Base-by-base conservation (phyloP, 208 protist species). In the Leishmania braziliensis region DNA sequence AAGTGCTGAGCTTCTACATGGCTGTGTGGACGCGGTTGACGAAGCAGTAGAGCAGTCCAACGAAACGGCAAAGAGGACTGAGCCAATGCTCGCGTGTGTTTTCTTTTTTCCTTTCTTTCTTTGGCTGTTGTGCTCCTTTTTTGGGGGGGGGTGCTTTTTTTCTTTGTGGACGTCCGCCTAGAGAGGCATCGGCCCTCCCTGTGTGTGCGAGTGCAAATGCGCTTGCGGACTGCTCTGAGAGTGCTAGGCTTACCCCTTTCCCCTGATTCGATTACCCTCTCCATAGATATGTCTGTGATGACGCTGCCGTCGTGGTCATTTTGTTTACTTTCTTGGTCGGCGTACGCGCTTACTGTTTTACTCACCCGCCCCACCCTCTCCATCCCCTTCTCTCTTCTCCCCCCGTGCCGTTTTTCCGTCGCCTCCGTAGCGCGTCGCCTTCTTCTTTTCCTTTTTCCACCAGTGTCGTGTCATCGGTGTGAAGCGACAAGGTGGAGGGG, bases 1-100 rank as follows among this genome's bases (percentile, higher is more conserved):
- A 90, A 51, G 68, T 94, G 53, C 86, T 97, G 36, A 86, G 86
- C 54, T 97, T 97, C 81, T 97, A 97, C 84, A 87, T 96, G 87
- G 90, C 89, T 3, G 89, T 95, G 33, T 96, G 92, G 91, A 92
- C 87, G 6, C 90, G 94, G 18, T 69, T 97, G 76, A 88, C 85
- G 29, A 84, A 80, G 51, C 85, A 85, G 33, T 86, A 86, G 63
- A 54, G 10, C 23, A 9, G 8, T 14, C 53, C 26, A 43, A 39
- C 51, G 39, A 73, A 73, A 33, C 46, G 14, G 23, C 23, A 46
- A 33, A 36, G 26, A 54, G 20, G 3, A 54, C 69, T 5, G 29
- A 3, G 26, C 26, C 69, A 53, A 29, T 29, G 43, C 26, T n/a
- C 39, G 36, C 26, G 68, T 75, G 9, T 26, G 3, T n/a, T 60